These are phyloP conservation scores for Lyophyllum shimeji DNA, from an alignment of 768 basidiomycete species.

Conservation along the genomic window DNA sequence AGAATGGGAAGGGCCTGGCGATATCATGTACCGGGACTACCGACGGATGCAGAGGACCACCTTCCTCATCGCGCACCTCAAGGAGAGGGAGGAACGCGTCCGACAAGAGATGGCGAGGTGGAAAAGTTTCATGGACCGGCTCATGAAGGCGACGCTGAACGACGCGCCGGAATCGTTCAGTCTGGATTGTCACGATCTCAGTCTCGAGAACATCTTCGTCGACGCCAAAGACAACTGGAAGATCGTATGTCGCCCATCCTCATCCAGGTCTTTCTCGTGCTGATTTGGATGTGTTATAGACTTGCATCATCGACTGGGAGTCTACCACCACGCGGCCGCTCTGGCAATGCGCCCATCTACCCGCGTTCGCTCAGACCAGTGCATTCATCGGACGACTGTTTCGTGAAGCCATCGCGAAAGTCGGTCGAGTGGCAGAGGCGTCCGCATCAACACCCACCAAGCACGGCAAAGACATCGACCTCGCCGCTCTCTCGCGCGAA, in stretches of 20 bases:
- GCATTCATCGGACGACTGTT: slow-evolving; percentile 73
- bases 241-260: slow-evolving; percentile 54
- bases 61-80: slow-evolving; percentile 72
- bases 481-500: slow-evolving; percentile 53
- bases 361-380: slow-evolving; percentile 76
- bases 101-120: slow-evolving; percentile 72
- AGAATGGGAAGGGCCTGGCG: slow-evolving; percentile 77
- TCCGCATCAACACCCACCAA: slow-evolving; percentile 24
- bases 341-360: slow-evolving; percentile 83
- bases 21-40: slow-evolving; percentile 81
- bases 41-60: slow-evolving; percentile 78
- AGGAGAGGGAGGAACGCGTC: slow-evolving; percentile 61
- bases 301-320: slow-evolving; percentile 89
- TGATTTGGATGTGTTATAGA: slow-evolving; percentile 42
- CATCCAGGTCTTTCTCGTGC: slow-evolving; percentile 1
- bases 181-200: slow-evolving; percentile 84
- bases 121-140: slow-evolving; percentile 63
- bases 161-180: slow-evolving; percentile 59
- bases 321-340: slow-evolving; percentile 86
- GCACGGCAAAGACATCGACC: slow-evolving; percentile 24
- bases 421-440: slow-evolving; percentile 26
- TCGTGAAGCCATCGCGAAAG: slow-evolving; percentile 57
- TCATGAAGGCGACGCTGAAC: slow-evolving; percentile 32
- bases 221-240: slow-evolving; percentile 63
- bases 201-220: slow-evolving; percentile 83